These are phyloP conservation scores for Penicillium digitatum DNA, from an alignment of 2,329 filamentous ascomycete genomes.

Conservation along the genomic window DNA sequence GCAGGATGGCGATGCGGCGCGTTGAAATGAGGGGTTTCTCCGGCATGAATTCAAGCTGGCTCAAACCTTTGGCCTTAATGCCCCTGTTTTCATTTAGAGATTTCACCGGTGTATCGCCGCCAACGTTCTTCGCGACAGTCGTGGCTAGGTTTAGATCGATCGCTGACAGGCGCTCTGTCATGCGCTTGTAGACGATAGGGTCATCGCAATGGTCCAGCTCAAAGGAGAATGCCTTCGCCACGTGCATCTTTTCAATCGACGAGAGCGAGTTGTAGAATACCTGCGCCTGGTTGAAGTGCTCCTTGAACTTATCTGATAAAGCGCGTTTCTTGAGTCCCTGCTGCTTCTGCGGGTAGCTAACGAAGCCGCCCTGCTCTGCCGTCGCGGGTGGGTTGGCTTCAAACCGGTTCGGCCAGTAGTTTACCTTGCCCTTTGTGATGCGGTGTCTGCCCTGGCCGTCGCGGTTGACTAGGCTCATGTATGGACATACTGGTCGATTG, in stretches of 20 bases:
- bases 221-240: conserved; percentile 38
- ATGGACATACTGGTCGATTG: conserved; percentile 69
- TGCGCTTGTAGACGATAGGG: conserved; percentile 68
- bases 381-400: conserved; percentile 60
- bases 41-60: conserved; percentile 63
- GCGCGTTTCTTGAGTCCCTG: conserved; percentile 65
- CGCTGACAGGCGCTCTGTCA: conserved; percentile 64
- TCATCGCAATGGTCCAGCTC: conserved; percentile 62
- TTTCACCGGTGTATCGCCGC: conserved; percentile 58
- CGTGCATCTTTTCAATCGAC: conserved; percentile 34
- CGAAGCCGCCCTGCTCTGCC: conserved; percentile 61
- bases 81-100: conserved; percentile 60
- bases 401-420: conserved; percentile 76
- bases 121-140: conserved; percentile 66
- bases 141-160: conserved; percentile 68
- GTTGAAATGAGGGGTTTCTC: conserved; percentile 63
- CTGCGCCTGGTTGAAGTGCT: conserved; percentile 38
- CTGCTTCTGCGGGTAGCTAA: conserved; percentile 63
- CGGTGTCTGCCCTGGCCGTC: conserved; percentile 69
- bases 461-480: conserved; percentile 72
- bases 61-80: conserved; percentile 59
- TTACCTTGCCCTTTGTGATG: conserved; percentile 68
- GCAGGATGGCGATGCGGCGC: conserved; percentile 69
- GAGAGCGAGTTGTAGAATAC: conserved; percentile 38
- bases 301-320: conserved; percentile 44